Evolutionary conservation across 352 stramenopile species (phyloP).

Genomic region (Phytophthora macrochlamydospora): DNA sequence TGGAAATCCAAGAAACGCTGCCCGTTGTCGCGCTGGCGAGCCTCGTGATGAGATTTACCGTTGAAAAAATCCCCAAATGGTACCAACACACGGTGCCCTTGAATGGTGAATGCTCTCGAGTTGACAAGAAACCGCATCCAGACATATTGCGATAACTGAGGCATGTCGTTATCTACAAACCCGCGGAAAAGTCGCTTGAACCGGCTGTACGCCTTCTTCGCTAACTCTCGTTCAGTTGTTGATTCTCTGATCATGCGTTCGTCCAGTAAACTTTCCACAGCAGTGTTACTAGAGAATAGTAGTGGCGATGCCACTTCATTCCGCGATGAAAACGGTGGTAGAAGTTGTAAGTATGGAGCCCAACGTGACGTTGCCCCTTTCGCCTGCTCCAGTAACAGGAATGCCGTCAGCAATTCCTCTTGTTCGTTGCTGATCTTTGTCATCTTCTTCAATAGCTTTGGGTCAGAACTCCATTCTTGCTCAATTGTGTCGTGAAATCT

Average conservation of each 20-base stretch:
- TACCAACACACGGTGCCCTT: conserved; percentile 73
- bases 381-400: conserved; percentile 60
- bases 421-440: conserved; percentile 32
- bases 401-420: conserved; percentile 69
- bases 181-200: conserved; percentile 56
- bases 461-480: conserved; percentile 17
- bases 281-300: conserved; percentile 30
- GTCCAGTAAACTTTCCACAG: conserved; percentile 52
- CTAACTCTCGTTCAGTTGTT: conserved; percentile 28
- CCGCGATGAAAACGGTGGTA: conserved; percentile 30
- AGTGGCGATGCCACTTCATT: too few species aligned
- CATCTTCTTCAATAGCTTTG: conserved; percentile 41
- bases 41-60: conserved; percentile 46
- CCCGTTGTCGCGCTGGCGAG: conserved; percentile 41
- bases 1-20: conserved; percentile 71
- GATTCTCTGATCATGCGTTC: conserved; percentile 41
- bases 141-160: conserved; percentile 30
- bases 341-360: conserved; percentile 57
- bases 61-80: conserved; percentile 92
- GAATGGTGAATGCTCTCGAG: conserved; percentile 83
- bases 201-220: conserved; percentile 37
- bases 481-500: conserved; percentile 52
- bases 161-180: conserved; percentile 7
- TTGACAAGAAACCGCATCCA: conserved; percentile 70
- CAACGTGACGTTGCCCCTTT: conserved; percentile 47